phyloP scores from a whole-genome alignment of 2,329 filamentous ascomycete species.

The Claviceps capensis region DNA sequence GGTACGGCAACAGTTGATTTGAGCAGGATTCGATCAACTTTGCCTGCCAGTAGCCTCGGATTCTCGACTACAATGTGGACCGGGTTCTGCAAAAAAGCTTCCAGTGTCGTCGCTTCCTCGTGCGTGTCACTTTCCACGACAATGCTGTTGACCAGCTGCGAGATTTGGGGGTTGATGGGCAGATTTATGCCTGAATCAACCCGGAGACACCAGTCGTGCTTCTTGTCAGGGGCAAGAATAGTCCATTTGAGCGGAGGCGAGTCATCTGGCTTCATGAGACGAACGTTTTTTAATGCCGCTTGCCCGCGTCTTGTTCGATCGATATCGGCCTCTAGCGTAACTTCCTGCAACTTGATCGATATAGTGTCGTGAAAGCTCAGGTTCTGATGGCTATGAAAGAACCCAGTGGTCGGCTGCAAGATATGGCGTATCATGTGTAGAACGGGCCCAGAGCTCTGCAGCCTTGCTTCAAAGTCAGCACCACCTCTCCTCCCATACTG shows the following conservation, averaged over 20 bases:
- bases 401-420: neutral
- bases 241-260: conserved; percentile 18
- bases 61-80: neutral
- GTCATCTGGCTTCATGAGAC: conserved; percentile 10
- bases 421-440: conserved; percentile 6
- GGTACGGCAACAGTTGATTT: conserved; percentile 17
- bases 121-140: conserved; percentile 4
- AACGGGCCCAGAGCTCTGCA: conserved; percentile 2
- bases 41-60: neutral
- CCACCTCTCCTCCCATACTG: conserved; percentile 18
- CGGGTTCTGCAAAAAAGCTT: neutral
- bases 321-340: conserved; percentile 12
- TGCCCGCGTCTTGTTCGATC: conserved; percentile 2
- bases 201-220: conserved; percentile 21
- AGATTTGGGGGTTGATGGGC: conserved; percentile 10
- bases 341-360: conserved; percentile 3
- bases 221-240: conserved; percentile 21
- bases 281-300: conserved; percentile 12
- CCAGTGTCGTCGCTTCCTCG: neutral
- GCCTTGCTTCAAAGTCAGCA: conserved; percentile 13
- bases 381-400: conserved; percentile 8
- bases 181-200: conserved; percentile 14
- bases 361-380: conserved; percentile 11
- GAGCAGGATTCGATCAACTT: conserved; percentile 11
- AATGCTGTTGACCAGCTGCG: conserved; percentile 11